Conservation (phyloP, 306 rosid genomes). For the Cucumis cinereus region DNA sequence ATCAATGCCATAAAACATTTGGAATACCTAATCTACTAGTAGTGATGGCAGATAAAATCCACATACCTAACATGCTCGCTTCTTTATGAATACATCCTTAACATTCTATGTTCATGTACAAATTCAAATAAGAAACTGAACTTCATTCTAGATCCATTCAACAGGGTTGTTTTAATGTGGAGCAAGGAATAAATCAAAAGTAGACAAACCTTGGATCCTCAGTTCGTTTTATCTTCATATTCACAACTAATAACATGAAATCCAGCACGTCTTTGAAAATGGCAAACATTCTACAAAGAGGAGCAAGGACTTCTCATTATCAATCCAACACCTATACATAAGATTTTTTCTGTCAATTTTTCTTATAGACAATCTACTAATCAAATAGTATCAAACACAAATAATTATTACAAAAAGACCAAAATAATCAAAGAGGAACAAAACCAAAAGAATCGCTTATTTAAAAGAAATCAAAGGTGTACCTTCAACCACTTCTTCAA, state of each 20-base stretch:
- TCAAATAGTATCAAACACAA: not conserved
- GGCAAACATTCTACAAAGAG: no score
- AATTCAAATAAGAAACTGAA: not conserved
- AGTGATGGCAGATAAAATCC: not conserved
- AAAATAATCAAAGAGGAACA: not conserved
- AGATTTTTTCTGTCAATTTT: not conserved
- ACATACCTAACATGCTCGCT: not conserved
- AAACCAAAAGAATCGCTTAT: not conserved
- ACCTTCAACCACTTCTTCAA: slow-evolving; percentile 98
- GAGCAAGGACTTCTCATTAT: slow-evolving; percentile 79
- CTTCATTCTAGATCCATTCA: not conserved
- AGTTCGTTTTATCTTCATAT: slow-evolving; percentile 83
- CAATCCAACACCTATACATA: slow-evolving; percentile 69
- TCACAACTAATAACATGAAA: slow-evolving; percentile 98
- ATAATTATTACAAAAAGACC: not conserved
- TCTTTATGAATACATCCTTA: not conserved
- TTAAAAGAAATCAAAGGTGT: not conserved
- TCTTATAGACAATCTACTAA: not conserved
- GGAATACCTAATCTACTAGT: slow-evolving; percentile 85
- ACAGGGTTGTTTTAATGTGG: not conserved
- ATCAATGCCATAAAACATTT: slow-evolving; percentile 92
- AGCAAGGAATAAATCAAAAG: not conserved
- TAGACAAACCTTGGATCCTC: slow-evolving; percentile 75
- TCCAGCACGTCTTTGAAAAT: no score
- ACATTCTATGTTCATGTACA: not conserved